A percentile compares a stretch with the other conserved stretches of the same genome.
These are phyloP conservation scores for Nicotiana obtusifolia DNA, from an alignment of 257 asterid genomes.

Conservation along the genomic window DNA sequence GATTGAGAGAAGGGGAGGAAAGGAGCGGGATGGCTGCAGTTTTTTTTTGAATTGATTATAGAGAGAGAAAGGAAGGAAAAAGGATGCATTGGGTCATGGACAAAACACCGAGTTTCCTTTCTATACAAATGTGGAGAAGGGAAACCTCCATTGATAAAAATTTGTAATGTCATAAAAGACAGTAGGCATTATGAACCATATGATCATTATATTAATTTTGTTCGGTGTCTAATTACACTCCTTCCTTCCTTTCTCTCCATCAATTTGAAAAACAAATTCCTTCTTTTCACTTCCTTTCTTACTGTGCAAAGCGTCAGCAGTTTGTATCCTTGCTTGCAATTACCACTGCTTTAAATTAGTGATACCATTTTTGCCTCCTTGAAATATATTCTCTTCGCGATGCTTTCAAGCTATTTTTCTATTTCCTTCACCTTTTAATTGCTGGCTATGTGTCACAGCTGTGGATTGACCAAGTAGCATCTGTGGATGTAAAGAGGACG, in stretches of 20 bases:
- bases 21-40: background rate
- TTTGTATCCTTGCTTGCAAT: background rate
- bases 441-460: slow-evolving; percentile 41
- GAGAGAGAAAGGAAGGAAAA: background rate
- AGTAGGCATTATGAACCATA: background rate
- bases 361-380: background rate
- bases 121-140: background rate
- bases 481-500: slow-evolving; percentile 72
- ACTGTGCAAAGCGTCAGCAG: background rate
- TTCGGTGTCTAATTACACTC: background rate
- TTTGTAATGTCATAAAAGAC: background rate
- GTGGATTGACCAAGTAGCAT: slow-evolving; percentile 53
- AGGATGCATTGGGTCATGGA: background rate
- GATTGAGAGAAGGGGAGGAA: background rate
- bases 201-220: background rate
- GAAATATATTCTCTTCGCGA: background rate
- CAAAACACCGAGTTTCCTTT: background rate
- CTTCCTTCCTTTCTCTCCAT: background rate
- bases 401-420: background rate
- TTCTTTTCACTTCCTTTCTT: background rate
- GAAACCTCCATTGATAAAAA: background rate
- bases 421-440: background rate
- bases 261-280: background rate
- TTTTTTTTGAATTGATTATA: background rate
- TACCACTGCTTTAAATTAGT: background rate